Evolutionary conservation across 2,329 filamentous ascomycete genomes (phyloP).

Genomic region (Xylaria sp.): DNA sequence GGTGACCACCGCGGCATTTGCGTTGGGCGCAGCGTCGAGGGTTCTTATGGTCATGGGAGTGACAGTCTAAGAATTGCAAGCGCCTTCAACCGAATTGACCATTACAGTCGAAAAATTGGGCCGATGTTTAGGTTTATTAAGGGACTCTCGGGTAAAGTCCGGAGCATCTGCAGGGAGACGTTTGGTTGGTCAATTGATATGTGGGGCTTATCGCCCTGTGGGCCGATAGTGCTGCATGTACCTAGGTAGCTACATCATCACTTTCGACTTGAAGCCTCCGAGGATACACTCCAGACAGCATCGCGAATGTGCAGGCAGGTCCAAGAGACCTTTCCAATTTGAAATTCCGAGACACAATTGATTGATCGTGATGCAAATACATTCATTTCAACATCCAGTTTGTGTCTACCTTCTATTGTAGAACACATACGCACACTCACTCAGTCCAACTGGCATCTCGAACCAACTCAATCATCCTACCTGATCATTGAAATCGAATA

Average conservation of each 20-base stretch:
- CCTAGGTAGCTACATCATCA: neutral
- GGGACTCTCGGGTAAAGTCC: slow-evolving; percentile 14
- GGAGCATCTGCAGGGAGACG: neutral
- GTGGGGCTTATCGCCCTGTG: too few species aligned
- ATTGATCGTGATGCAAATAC: neutral
- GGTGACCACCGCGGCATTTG: slow-evolving; percentile 74
- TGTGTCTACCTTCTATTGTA: neutral
- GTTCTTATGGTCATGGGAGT: slow-evolving; percentile 67
- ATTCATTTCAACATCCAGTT: neutral
- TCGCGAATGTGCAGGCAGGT: neutral
- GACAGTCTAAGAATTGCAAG: slow-evolving; percentile 61
- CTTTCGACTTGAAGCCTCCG: neutral
- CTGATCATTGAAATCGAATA: neutral
- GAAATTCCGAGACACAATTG: neutral
- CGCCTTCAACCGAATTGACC: slow-evolving; percentile 69
- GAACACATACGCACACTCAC: neutral
- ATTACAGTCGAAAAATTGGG: slow-evolving; percentile 64
- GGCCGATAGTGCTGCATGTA: neutral
- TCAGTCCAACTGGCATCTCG: too few species aligned
- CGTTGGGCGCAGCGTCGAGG: slow-evolving; percentile 68
- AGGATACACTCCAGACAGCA: neutral
- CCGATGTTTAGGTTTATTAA: slow-evolving; percentile 31
- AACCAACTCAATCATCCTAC: too few species aligned
- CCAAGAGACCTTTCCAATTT: neutral
- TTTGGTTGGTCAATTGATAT: slow-evolving; percentile 7